phyloP scores from a whole-genome alignment of 1,284 basidiomycete species.

The Hemileccinum hortonii region DNA sequence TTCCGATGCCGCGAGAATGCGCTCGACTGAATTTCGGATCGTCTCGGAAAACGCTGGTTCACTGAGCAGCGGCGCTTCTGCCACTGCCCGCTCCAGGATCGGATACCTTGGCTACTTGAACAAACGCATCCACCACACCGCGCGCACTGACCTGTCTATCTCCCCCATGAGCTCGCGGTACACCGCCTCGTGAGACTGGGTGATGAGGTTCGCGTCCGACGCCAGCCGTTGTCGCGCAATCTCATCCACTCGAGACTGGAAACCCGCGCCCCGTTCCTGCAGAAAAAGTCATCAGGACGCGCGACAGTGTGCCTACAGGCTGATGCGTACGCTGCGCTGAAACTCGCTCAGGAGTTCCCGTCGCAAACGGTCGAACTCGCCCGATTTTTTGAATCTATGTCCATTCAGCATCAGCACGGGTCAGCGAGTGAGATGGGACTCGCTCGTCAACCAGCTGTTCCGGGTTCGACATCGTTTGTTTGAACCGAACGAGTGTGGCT shows the following conservation, averaged over 20 bases:
- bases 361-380: slow-evolving; percentile 73
- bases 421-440: slow-evolving; percentile 14
- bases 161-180: slow-evolving; percentile 67
- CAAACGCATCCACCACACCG: no score
- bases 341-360: slow-evolving; percentile 65
- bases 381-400: slow-evolving; percentile 73
- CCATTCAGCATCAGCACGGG: slow-evolving; percentile 2
- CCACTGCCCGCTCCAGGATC: slow-evolving; percentile 58
- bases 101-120: slow-evolving; percentile 21
- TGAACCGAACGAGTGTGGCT: slow-evolving; percentile 12
- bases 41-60: slow-evolving; percentile 49
- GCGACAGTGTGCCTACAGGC: background rate
- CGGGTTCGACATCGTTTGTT: slow-evolving; percentile 46
- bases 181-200: slow-evolving; percentile 51
- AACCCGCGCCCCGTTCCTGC: slow-evolving; percentile 50
- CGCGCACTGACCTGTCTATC: slow-evolving; percentile 55
- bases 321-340: slow-evolving; percentile 51
- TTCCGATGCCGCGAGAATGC: slow-evolving; percentile 42
- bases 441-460: slow-evolving; percentile 62
- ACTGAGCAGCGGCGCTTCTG: slow-evolving; percentile 50
- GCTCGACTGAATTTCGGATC: slow-evolving; percentile 44
- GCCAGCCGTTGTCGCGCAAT: slow-evolving; percentile 56
- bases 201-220: slow-evolving; percentile 54
- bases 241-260: slow-evolving; percentile 59
- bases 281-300: background rate